Percentiles rank a stretch among this genome's conserved stretches.
Conservation (phyloP, 331 rosid genomes). For the Quercus tomentella region DNA sequence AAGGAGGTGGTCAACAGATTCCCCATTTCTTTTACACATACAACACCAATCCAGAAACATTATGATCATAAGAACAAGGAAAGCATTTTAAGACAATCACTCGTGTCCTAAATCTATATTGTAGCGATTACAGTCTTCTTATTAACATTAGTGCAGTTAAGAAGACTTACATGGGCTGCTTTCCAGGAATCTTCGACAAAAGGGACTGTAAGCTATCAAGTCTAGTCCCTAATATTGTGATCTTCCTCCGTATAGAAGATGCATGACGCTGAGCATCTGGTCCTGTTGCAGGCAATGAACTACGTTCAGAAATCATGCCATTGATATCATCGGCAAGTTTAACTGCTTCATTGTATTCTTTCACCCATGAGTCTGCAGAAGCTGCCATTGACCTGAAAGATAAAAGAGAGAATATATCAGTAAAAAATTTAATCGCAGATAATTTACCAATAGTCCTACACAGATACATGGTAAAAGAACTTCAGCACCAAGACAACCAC, state of each 20-base stretch:
- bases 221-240: conserved; percentile 90
- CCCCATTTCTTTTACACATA: no score
- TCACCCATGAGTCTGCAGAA: conserved; percentile 87
- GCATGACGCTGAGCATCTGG: conserved; percentile 89
- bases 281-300: conserved; percentile 63
- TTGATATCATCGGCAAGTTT: conserved; percentile 84
- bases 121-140: neutral
- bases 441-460: neutral
- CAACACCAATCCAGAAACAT: neutral
- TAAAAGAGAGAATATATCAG: neutral
- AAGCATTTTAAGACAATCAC: neutral
- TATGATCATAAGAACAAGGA: neutral
- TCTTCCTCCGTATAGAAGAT: conserved; percentile 92
- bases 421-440: neutral
- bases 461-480: neutral
- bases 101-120: neutral
- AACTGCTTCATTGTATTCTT: conserved; percentile 84
- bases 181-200: conserved; percentile 74
- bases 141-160: conserved; percentile 7
- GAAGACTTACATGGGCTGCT: conserved; percentile 68
- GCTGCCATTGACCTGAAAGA: conserved; percentile 75
- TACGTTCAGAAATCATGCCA: conserved; percentile 81
- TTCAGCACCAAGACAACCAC: neutral
- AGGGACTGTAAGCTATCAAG: conserved; percentile 87
- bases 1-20: no score